Conservation (phyloP, 768 basidiomycete genomes). For the Xanthoconium stramineum region DNA sequence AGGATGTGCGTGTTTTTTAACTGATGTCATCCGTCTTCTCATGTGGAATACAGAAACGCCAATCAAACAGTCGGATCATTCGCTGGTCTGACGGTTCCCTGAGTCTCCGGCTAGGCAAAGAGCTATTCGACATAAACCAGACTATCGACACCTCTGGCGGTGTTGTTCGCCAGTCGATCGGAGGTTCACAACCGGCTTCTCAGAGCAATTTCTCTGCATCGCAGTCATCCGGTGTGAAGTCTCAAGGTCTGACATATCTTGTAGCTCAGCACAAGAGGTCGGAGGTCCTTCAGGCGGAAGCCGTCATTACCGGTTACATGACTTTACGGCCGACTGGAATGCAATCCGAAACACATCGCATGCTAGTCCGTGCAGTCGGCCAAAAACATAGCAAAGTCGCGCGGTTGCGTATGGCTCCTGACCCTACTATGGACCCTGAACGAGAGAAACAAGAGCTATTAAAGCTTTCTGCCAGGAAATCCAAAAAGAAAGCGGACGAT, state of each 20-base stretch:
- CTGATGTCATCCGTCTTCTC: not conserved
- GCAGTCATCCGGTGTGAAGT: conserved; percentile 39
- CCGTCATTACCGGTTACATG: conserved; percentile 79
- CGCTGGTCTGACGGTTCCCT: conserved; percentile 95
- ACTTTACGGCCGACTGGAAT: conserved; percentile 83
- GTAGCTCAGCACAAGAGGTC: conserved; percentile 87
- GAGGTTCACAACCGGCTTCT: conserved; percentile 40
- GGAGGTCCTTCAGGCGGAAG: conserved; percentile 83
- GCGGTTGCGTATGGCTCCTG: conserved; percentile 75
- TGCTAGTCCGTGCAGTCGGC: conserved; percentile 82
- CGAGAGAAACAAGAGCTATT: conserved; percentile 67
- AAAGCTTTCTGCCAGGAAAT: conserved; percentile 61
- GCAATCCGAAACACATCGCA: conserved; percentile 86
- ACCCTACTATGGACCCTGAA: conserved; percentile 73
- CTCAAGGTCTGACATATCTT: conserved; percentile 82
- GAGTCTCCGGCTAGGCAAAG: conserved; percentile 88
- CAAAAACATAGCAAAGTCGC: conserved; percentile 83
- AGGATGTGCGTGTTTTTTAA: conserved; percentile 57
- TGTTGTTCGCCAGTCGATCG: conserved; percentile 55
- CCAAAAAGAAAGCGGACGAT: conserved; percentile 54
- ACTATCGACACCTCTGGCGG: conserved; percentile 75
- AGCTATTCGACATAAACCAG: conserved; percentile 87
- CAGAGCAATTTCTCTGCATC: conserved; percentile 41
- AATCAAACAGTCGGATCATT: conserved; percentile 89
- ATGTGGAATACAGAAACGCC: conserved; percentile 51